Conservation (phyloP, 768 basidiomycete genomes). For the Termitomyces sp. region DNA sequence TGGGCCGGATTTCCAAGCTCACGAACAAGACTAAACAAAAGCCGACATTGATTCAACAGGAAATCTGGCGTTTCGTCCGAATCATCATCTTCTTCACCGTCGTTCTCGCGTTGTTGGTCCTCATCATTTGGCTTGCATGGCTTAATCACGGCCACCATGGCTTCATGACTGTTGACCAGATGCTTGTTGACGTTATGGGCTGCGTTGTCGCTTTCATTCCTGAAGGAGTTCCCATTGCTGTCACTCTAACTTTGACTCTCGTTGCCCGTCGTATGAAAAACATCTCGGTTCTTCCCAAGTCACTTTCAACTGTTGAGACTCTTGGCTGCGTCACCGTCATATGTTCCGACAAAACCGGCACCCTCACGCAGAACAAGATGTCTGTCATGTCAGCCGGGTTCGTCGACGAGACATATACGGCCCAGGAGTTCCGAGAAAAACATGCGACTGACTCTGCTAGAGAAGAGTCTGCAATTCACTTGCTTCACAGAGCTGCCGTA, state of each 20-base stretch:
- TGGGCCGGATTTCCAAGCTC: conserved; percentile 53
- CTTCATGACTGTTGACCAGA: conserved; percentile 44
- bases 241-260: conserved; percentile 41
- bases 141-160: conserved; percentile 28
- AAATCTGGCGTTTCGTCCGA: conserved; percentile 49
- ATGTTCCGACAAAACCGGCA: conserved; percentile 55
- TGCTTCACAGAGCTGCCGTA: conserved; percentile 30
- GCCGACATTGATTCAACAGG: conserved; percentile 40
- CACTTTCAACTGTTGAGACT: conserved; percentile 61
- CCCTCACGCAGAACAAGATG: conserved; percentile 57
- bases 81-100: conserved; percentile 38
- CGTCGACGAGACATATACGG: conserved; percentile 24
- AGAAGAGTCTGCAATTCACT: conserved; percentile 7
- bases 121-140: conserved; percentile 40
- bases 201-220: conserved; percentile 37
- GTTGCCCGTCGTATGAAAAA: conserved; percentile 14
- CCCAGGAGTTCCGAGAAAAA: conserved; percentile 14
- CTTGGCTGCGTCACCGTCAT: conserved; percentile 53
- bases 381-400: conserved; percentile 42
- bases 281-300: conserved; percentile 25
- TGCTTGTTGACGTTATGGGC: conserved; percentile 53
- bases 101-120: conserved; percentile 36
- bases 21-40: conserved; percentile 43
- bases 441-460: conserved; percentile 1
- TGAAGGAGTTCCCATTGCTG: conserved; percentile 48